These are phyloP conservation scores for Podospora conica DNA, from an alignment of 495 filamentous ascomycete genomes.

Conservation along the genomic window DNA sequence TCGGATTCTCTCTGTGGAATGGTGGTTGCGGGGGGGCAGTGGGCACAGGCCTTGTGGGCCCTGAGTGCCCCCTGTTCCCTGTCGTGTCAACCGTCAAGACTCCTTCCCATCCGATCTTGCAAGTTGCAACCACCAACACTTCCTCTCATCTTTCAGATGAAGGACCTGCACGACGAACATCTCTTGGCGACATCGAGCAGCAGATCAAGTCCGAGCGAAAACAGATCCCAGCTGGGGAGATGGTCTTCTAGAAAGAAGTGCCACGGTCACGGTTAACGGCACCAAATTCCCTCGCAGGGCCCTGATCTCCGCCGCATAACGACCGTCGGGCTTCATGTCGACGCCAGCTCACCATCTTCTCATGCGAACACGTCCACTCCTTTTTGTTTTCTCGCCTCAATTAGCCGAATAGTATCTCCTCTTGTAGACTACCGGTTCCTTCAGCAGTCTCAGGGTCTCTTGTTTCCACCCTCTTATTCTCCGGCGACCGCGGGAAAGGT, in stretches of 20 bases:
- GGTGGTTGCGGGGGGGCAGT: background rate
- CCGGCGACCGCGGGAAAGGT: background rate
- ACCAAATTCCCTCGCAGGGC: background rate
- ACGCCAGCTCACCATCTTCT: background rate
- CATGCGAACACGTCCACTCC: background rate
- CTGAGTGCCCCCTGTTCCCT: too few species aligned
- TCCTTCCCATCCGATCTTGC: background rate
- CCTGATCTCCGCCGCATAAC: constrained; percentile 6
- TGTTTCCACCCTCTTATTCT: background rate
- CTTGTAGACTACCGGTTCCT: background rate
- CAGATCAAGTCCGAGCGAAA: background rate
- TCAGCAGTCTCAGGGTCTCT: background rate
- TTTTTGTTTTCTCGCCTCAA: background rate
- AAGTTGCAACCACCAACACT: background rate
- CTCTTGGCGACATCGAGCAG: background rate
- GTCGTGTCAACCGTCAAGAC: too few species aligned
- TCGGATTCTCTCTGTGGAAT: background rate
- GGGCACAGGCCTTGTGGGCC: background rate
- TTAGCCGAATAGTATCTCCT: background rate
- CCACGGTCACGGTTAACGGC: background rate
- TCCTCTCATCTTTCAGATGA: background rate
- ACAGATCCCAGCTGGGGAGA: background rate
- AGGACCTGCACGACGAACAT: background rate
- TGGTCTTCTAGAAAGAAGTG: background rate
- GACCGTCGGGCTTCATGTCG: constrained; percentile 1